Conservation (phyloP, 106 monocot species). For the Platanthera guangdongensis region DNA sequence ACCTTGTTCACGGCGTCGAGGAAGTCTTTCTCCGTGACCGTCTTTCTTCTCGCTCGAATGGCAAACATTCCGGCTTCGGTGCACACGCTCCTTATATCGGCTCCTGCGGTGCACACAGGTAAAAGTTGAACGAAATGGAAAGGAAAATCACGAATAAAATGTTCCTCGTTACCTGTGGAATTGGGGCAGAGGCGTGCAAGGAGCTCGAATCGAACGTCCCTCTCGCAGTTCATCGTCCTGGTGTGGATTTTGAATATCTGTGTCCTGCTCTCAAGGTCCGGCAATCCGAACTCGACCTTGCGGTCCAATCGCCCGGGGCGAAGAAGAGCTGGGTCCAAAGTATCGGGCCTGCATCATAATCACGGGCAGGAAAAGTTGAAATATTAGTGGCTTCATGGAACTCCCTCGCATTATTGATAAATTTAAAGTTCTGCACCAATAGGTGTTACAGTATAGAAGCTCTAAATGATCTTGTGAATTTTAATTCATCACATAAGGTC, state of each 20-base stretch:
- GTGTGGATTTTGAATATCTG: constrained; percentile 99
- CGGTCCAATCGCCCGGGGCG: constrained; percentile 94
- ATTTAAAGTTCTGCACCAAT: too few species aligned
- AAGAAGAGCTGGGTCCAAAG: constrained; percentile 81
- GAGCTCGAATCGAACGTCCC: constrained; percentile 90
- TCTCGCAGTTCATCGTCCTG: constrained; percentile 94
- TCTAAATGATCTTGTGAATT: too few species aligned
- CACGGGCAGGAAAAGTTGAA: not conserved
- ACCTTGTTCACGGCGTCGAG: constrained; percentile 96
- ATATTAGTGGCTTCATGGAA: not conserved
- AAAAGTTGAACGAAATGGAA: not conserved
- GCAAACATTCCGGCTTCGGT: constrained; percentile 97
- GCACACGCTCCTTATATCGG: constrained; percentile 96
- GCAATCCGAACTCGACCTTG: constrained; percentile 93
- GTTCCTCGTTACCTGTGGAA: constrained; percentile 62
- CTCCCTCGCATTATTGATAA: too few species aligned
- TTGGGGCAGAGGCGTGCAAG: constrained; percentile 97
- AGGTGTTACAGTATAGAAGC: too few species aligned
- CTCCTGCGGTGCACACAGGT: constrained; percentile 31
- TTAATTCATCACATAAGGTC: too few species aligned
- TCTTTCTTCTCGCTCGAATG: constrained; percentile 87
- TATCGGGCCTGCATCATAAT: constrained; percentile 60
- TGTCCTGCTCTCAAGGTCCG: constrained; percentile 87
- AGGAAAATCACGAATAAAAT: not conserved
- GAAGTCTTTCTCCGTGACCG: constrained; percentile 94